Evolutionary conservation across 1,139 yeast species (phyloP), one percentile per base, ranked within the genome.

Genomic region (Wickerhamiella infanticola): DNA sequence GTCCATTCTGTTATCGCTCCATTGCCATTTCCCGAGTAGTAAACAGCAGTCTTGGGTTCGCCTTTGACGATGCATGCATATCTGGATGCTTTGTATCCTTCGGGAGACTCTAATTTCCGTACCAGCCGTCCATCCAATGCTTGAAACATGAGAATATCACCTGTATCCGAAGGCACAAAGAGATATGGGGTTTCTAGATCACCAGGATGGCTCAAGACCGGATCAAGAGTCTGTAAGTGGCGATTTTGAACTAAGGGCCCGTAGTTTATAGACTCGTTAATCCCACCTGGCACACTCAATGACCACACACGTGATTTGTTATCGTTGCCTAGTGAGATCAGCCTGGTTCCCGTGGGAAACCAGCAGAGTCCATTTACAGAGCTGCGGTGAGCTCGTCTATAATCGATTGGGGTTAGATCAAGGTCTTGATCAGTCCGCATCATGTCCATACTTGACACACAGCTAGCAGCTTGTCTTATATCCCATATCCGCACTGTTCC

Each of bases 291-390:
- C 51, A 56, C 58, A 24, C 57, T 55, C 64, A 81, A 63, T 52
- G 80, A 80, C 95, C 95, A 84, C 0, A 79, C 75, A 24, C 86
- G 65, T 3, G 83, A 69, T 54, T 76, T 79, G 49, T 83, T 93
- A 58, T 84, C 95, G 48, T 77, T 75, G 0, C 94, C 95, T 0
- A 82, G 66, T 0, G 84, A 72, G 27, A 76, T 64, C 36, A 85
- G 58, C 29, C 70, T 66, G 39, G 72, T 68, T 0, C 94, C 94
- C 29, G 65, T 57, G 13, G 73, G 77, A 48, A 74, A 74, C 86
- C 94, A 84, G 5, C 69, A 65, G 3, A 84, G 59, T 0, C 93
- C 88, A 59, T 84, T 84, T 8, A 81, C 83, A 0, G 81, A 77
- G 1, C 79, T 81, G 61, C 77, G 70, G 55, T 84, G 95, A 0